Base-by-base conservation (phyloP, 176 grass and related monocot genomes). In the Musa schizocarpa region DNA sequence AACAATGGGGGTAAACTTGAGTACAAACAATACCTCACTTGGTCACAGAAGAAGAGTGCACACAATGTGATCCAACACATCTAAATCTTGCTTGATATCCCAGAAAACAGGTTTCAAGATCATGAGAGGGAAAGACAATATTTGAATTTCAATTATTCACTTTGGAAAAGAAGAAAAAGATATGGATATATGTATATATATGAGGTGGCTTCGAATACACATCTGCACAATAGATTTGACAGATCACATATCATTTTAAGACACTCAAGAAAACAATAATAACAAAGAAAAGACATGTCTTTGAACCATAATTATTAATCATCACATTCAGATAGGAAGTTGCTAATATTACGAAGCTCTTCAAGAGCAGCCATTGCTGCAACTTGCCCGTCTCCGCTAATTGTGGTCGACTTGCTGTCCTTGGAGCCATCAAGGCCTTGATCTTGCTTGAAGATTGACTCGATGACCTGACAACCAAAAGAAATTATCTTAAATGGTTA, bases 311-410 rank as follows among this genome's bases (percentile, higher is more conserved):
- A 3, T 20, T 16, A 51, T 70, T 11, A 48, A 50, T 10, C 0
- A 20, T 74, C 24, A 74, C 53, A 29, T 53, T 58, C 72, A 27
- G 24, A 57, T 55, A 57, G 9, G 7, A 57, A 29, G 50, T 74
- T 74, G 72, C 72, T 74, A 74, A 74, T 74, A 24, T 56, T 74
- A 13, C 53, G 52, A 34, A 74, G 72, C 53, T 74, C 72, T 13
- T 8, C 52, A 9, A 74, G 20, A 57, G 72, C 53, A 29, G 52
- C 54, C 50, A 74, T 27, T 34, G 72, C 72, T 16, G 53, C 72
- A 57, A 14, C 53, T 74, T 74, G 72, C 4, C 11, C 1, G 55
- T 74, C 53, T 3, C 12, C 1, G 14, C 9, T 14, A 34, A 27
- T 29, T 26, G 24, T 8, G 53, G 26, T 74, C 2, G 53, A 29